Percentiles rank a stretch among this genome's conserved stretches.
phyloP scores from a whole-genome alignment of 768 basidiomycete species.

The Hygrophoropsis aurantiaca region DNA sequence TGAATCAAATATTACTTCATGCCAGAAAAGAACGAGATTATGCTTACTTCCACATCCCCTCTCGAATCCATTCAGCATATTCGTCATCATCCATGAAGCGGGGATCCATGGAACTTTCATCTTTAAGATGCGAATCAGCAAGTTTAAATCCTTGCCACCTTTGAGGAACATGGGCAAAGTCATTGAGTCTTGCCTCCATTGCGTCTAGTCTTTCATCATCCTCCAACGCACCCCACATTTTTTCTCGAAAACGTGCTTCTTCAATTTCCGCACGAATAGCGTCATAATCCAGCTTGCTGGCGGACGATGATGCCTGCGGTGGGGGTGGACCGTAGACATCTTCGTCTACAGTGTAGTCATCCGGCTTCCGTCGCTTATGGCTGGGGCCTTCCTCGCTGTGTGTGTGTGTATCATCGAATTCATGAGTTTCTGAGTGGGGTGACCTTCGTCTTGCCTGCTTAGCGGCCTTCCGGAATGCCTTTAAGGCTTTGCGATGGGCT shows the following conservation, averaged over 20 bases:
- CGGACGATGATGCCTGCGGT: conserved; percentile 17
- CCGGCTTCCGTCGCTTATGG: conserved; percentile 6
- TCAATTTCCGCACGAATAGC: conserved; percentile 54
- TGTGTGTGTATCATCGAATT: conserved; percentile 8
- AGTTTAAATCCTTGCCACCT: conserved; percentile 50
- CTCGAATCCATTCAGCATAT: conserved; percentile 83
- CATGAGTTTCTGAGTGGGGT: conserved; percentile 22
- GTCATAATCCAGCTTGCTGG: conserved; percentile 45
- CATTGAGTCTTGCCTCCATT: conserved; percentile 62
- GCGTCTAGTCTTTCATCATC: conserved; percentile 71
- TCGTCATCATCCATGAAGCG: conserved; percentile 78
- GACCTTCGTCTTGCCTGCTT: conserved; percentile 27
- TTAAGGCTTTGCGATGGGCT: conserved; percentile 39
- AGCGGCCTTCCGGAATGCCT: conserved; percentile 52
- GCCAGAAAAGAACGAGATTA: conserved; percentile 4
- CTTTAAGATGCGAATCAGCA: conserved; percentile 32
- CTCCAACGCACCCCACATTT: conserved; percentile 68
- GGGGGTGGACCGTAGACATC: conserved; percentile 28
- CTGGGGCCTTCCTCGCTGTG: conserved; percentile 8
- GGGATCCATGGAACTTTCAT: conserved; percentile 42
- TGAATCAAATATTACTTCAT: conserved; percentile 23
- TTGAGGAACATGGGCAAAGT: conserved; percentile 70
- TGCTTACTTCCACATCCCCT: conserved; percentile 80
- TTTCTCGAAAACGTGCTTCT: conserved; percentile 67
- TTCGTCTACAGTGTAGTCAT: conserved; percentile 1